phyloP scores from a whole-genome alignment of 495 filamentous ascomycete species.

The Aspergillus saccharolyticus region DNA sequence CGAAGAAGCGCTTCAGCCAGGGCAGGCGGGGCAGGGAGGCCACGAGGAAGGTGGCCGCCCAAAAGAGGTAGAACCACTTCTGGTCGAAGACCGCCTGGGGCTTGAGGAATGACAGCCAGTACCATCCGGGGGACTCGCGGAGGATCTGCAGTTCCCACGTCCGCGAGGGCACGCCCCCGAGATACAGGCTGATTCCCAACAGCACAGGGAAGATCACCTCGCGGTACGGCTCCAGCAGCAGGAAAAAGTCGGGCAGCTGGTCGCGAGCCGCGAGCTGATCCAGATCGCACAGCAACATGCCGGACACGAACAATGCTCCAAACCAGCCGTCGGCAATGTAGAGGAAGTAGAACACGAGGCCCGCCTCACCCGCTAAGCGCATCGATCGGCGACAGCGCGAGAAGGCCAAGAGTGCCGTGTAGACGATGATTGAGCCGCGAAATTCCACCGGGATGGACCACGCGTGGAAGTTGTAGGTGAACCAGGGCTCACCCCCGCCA shows the following conservation, averaged over 20 bases:
- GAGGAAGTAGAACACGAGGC: constrained; percentile 28
- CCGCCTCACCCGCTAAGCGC: constrained; percentile 38
- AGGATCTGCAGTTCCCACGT: constrained; percentile 15
- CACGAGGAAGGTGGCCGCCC: constrained; percentile 40
- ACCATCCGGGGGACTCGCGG: constrained; percentile 21
- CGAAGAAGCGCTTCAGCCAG: constrained; percentile 32
- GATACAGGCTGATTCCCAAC: constrained; percentile 33
- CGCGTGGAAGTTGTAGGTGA: constrained; percentile 41
- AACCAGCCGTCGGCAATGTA: constrained; percentile 40
- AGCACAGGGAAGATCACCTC: constrained; percentile 39
- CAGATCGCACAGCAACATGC: constrained; percentile 42
- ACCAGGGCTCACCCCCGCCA: constrained; percentile 41
- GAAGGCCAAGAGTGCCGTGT: constrained; percentile 34
- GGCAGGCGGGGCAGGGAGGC: constrained; percentile 24
- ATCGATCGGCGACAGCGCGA: constrained; percentile 30
- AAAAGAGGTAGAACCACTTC: constrained; percentile 25
- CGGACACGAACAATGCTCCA: constrained; percentile 41
- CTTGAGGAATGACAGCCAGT: constrained; percentile 22
- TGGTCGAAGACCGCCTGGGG: constrained; percentile 28
- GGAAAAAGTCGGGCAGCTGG: constrained; percentile 26
- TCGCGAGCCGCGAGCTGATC: constrained; percentile 30
- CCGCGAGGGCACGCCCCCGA: constrained; percentile 21
- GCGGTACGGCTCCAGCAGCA: constrained; percentile 33
- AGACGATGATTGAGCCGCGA: constrained; percentile 43
- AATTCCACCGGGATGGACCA: constrained; percentile 52